These are phyloP conservation scores for Theileria orientalis DNA, from an alignment of 169 alveolate species.

Conservation along the genomic window DNA sequence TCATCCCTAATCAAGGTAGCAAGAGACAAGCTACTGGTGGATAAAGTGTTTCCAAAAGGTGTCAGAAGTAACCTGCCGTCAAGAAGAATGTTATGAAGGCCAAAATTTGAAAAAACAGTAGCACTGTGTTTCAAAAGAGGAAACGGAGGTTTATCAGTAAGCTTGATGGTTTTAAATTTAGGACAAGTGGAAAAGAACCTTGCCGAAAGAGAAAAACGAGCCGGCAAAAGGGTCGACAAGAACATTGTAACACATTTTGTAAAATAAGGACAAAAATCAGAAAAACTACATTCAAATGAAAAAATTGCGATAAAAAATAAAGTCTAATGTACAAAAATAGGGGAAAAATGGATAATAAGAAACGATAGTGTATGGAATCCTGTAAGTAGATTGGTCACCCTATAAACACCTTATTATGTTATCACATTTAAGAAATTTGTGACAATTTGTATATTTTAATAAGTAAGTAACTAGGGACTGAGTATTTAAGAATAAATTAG, in stretches of 20 bases:
- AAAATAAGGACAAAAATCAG: background rate
- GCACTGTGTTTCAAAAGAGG: conserved; percentile 33
- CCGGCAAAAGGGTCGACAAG: background rate
- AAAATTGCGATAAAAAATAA: background rate
- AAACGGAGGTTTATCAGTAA: conserved; percentile 33
- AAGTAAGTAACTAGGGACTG: background rate
- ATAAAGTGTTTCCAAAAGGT: conserved; percentile 47
- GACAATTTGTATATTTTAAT: background rate
- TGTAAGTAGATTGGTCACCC: background rate
- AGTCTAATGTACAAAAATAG: background rate
- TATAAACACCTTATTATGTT: background rate
- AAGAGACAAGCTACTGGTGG: conserved; percentile 5
- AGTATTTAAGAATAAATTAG: background rate
- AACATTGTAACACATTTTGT: background rate
- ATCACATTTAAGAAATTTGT: background rate
- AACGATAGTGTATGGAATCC: background rate
- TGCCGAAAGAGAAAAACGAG: background rate
- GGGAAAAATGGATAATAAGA: background rate
- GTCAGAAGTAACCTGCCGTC: conserved; percentile 51
- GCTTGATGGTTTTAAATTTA: conserved; percentile 16
- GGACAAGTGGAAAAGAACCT: background rate
- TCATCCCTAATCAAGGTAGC: conserved; percentile 30
- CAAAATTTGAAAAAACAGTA: background rate
- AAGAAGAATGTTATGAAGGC: conserved; percentile 10
- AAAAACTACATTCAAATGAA: background rate